Evolutionary conservation across 148 eudicot species (phyloP), one percentile per base, ranked within the genome.

Genomic region (Camellia sinensis): DNA sequence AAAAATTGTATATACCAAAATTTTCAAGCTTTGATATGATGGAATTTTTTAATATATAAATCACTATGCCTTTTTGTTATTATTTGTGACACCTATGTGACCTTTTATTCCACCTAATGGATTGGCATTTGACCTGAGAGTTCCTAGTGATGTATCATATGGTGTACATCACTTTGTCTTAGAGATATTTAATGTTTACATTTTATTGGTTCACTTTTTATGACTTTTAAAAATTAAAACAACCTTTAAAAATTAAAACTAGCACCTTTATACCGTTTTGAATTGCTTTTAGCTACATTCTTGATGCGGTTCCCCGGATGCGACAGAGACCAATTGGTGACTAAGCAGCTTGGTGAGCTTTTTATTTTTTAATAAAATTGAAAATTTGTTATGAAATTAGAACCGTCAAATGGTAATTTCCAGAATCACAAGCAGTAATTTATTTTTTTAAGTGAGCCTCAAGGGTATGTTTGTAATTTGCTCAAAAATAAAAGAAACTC

Each of bases 291-390:
- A 96, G 98, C 80, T 96, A 94, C 77, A 83, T 96, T 54, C 98
- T 96, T 80, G 99, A 96, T 81, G 98, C 98, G 77, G 98, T 96
- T 71, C 99, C 99, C 37, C 88, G 98, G 80, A 96, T 96, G 98
- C 91, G 99, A 78, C 97, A 96, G 93, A 90, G 99, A 87, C 99
- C 99, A 14, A 96, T 96, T 74, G 97, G 93, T 73, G 97, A 93
- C 88, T 74, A 92, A 96, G 87, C 99, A 96, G 87, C 92, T 96
- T 75, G 99, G 97, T 60, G 92, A 63, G 97, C 92, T 75, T 95
- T 91, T 80, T 97, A 96, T 80, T 96, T 98, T 82, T 89, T 79
- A 29, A 29, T 29, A 29, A 29, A 29, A 29, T 29, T 0, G 0
- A 29, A 29, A 29, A 1, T 29, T 29, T 29, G 37, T 29, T 29